Evolutionary conservation across 352 stramenopile genomes (phyloP).

Genomic region (Phytophthora europaea): DNA sequence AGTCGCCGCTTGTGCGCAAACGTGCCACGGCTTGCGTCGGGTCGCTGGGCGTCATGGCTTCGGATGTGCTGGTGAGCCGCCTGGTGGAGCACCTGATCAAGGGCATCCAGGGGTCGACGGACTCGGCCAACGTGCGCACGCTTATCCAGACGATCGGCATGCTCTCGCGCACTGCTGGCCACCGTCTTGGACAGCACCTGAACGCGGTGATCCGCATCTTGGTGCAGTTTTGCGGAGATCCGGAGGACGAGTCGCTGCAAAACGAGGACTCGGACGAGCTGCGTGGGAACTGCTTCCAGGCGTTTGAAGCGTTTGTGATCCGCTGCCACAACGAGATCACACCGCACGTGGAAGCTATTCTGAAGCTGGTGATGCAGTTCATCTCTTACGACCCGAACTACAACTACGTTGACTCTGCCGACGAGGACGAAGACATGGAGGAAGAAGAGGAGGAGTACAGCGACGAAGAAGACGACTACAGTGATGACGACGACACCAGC

Average conservation of each 20-base stretch:
- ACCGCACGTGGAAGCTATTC: slow-evolving; percentile 94
- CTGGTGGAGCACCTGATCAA: slow-evolving; percentile 94
- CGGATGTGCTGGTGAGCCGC: slow-evolving; percentile 94
- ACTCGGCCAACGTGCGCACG: slow-evolving; percentile 88
- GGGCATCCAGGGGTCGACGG: slow-evolving; percentile 86
- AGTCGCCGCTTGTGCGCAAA: slow-evolving; percentile 95
- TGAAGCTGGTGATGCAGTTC: slow-evolving; percentile 92
- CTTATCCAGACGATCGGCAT: slow-evolving; percentile 98
- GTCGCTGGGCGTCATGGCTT: slow-evolving; percentile 96
- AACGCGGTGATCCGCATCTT: slow-evolving; percentile 97
- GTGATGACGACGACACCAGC: slow-evolving; percentile 94
- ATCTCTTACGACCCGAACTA: slow-evolving; percentile 99
- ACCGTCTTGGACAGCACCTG: slow-evolving; percentile 96
- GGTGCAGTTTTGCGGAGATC: slow-evolving; percentile 94
- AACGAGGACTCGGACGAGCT: slow-evolving; percentile 96
- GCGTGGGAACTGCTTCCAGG: slow-evolving; percentile 98
- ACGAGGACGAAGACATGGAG: slow-evolving; percentile 90
- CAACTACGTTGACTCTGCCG: slow-evolving; percentile 96
- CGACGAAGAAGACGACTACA: slow-evolving; percentile 91
- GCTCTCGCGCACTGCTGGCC: slow-evolving; percentile 96
- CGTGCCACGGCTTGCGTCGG: slow-evolving; percentile 96
- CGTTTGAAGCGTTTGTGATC: slow-evolving; percentile 97
- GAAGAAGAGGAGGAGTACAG: slow-evolving; percentile 88
- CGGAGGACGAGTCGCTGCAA: slow-evolving; percentile 94
- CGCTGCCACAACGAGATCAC: slow-evolving; percentile 97